A percentile compares a stretch with the other conserved stretches of the same genome.
Evolutionary conservation across 192 early-diverging fungal genomes (phyloP).

Genomic region (Podila epigama): DNA sequence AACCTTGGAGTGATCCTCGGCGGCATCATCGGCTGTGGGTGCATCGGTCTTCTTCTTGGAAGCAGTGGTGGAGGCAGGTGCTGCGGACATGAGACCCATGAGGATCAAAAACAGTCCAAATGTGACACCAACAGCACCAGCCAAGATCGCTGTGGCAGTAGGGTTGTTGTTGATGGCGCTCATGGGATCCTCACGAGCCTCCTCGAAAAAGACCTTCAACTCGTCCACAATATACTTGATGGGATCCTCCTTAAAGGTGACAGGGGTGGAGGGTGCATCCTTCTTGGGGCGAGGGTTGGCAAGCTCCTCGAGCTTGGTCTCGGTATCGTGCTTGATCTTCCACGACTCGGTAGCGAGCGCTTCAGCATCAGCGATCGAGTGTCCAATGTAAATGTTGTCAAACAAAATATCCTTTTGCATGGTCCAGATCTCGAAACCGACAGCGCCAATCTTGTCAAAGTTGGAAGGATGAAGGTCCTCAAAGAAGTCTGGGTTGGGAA

Average conservation of each 20-base stretch:
- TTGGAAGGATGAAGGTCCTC: constrained; percentile 79
- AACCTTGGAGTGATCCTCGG: constrained; percentile 7
- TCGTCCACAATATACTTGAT: constrained; percentile 11
- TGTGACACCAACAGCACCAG: constrained; percentile 3
- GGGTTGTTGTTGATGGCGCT: constrained; percentile 8
- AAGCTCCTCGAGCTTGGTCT: constrained; percentile 63
- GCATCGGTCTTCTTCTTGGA: constrained; percentile 32
- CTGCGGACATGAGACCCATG: constrained; percentile 3
- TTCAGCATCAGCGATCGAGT: constrained; percentile 70
- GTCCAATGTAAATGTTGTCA: constrained; percentile 90
- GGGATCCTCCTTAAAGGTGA: constrained; percentile 20
- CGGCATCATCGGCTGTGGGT: constrained; percentile 27
- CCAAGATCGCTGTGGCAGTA: background rate
- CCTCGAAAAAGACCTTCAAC: constrained; percentile 10
- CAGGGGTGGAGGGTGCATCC: background rate
- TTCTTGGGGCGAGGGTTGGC: constrained; percentile 17
- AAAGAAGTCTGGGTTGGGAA: constrained; percentile 83
- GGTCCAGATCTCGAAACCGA: constrained; percentile 93
- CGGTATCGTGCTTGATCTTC: constrained; percentile 73
- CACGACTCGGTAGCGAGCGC: constrained; percentile 78
- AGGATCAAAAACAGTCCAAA: constrained; percentile 20
- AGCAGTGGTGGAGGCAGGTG: background rate
- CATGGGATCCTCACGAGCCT: constrained; percentile 12
- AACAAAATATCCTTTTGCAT: constrained; percentile 87
- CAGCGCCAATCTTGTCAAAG: constrained; percentile 75